Base-by-base conservation (phyloP, 768 basidiomycete species). In the Pleurotus giganteus region DNA sequence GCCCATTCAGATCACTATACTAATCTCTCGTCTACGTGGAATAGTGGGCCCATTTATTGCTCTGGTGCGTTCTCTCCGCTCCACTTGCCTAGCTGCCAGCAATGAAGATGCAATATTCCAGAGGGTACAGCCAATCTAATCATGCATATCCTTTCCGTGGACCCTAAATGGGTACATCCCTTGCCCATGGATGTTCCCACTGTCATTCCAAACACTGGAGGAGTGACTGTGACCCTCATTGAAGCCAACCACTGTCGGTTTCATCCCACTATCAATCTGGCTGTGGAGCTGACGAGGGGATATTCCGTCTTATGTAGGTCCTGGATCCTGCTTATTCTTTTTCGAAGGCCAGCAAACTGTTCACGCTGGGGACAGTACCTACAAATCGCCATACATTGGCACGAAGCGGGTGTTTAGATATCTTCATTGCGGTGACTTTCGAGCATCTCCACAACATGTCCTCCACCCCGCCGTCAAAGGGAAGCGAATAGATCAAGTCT, bases 1-100 rank as follows among this genome's bases (percentile, higher is more conserved):
- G 96, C 96, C 0, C 97, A 99, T 69, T 96, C 94, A 3, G 94
- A 98, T 68, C 94, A 96, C 62, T 98, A 97, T 65, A 97, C 97
- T 0, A 95, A 90, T 62, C 76, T 99, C 2, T 88, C 91, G 0
- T 83, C 88, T 1, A 85, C 76, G 36, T 99, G 97, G 97, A 85
- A 84, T 56, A 82, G 80, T 55, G 96, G 97, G 0, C 93, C 91
- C 0, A 97, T 99, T 26, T 99, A 99, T 71, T 98, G 95, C 69
- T 98, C 96, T 8, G 34, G 59, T 60, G 11, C 12, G 52, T 53
- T 8, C 19, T 42, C 17, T 36, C 12, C 9, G 8, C 4, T 8
- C 4, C 8, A 37, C 8, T 34, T 21, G 5, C 13, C 13, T n/a
- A 23, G 13, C 29, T 39, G 12, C 11, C 32, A 13, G n/a, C 24